Evolutionary conservation across 2,329 filamentous ascomycete species (phyloP).

Genomic region (Ophiobolus disseminans): DNA sequence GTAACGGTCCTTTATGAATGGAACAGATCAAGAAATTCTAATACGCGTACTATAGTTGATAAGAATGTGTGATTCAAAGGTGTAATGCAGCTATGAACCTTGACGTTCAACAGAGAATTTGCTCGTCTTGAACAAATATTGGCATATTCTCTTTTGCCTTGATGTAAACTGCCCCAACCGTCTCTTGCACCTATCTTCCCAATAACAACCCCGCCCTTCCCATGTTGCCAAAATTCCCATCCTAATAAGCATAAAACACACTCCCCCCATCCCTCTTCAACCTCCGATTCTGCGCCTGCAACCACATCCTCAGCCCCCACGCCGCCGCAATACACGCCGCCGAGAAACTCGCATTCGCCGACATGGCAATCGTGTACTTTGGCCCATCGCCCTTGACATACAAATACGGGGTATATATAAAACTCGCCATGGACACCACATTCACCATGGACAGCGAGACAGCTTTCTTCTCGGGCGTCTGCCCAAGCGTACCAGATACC

Average conservation of each 20-base stretch:
- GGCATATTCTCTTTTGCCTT: too few species aligned
- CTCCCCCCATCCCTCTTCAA: constrained; percentile 12
- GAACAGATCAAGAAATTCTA: too few species aligned
- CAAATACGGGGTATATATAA: constrained; percentile 54
- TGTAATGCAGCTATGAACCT: too few species aligned
- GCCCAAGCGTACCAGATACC: constrained; percentile 51
- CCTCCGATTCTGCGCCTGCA: constrained; percentile 16
- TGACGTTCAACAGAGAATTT: too few species aligned
- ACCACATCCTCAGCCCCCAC: constrained; percentile 21
- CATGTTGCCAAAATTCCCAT: not conserved
- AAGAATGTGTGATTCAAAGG: too few species aligned
- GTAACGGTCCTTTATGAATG: too few species aligned
- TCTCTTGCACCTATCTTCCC: too few species aligned
- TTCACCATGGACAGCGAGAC: constrained; percentile 54
- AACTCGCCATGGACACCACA: constrained; percentile 48
- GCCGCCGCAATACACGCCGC: constrained; percentile 18
- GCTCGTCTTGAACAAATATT: too few species aligned
- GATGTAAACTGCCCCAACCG: too few species aligned
- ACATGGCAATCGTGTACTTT: constrained; percentile 31
- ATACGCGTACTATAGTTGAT: too few species aligned
- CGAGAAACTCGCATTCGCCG: constrained; percentile 28
- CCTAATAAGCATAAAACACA: constrained; percentile 25
- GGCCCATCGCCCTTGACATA: constrained; percentile 37
- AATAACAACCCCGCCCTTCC: too few species aligned
- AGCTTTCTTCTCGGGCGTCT: constrained; percentile 55